Conservation (phyloP, 768 basidiomycete genomes). For the Pisolithus albus region DNA sequence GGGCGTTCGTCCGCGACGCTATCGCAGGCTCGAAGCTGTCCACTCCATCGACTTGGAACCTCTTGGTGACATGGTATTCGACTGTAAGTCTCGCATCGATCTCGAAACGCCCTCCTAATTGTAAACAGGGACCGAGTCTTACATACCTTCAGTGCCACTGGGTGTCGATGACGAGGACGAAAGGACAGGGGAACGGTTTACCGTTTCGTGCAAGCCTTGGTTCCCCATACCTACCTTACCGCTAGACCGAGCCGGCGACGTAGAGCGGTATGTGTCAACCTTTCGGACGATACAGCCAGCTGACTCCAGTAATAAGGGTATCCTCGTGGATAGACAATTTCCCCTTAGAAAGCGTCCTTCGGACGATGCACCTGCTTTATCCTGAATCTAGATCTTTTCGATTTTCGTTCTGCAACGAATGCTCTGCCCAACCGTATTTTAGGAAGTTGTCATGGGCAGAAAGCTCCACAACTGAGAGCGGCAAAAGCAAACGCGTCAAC, state of each 20-base stretch:
- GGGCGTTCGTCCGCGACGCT: constrained; percentile 39
- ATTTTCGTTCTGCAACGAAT: constrained; percentile 19
- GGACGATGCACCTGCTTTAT: constrained; percentile 29
- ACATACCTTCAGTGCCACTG: constrained; percentile 30
- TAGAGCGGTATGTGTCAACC: constrained; percentile 32
- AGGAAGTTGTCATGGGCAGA: constrained; percentile 25
- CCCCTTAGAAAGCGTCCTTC: constrained; percentile 46
- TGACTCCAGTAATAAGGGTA: constrained; percentile 28
- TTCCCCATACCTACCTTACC: constrained; percentile 30
- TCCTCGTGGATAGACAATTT: constrained; percentile 44
- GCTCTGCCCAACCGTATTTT: constrained; percentile 13
- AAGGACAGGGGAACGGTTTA: constrained; percentile 34
- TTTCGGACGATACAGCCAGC: constrained; percentile 1
- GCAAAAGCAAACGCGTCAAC: constrained; percentile 8
- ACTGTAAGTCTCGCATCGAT: constrained; percentile 30
- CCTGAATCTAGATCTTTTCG: constrained; percentile 25
- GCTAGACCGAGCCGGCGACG: constrained; percentile 34
- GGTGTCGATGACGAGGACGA: constrained; percentile 34
- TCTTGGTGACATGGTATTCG: constrained; percentile 28
- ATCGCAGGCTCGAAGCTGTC: constrained; percentile 48
- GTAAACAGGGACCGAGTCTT: constrained; percentile 33
- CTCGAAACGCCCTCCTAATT: constrained; percentile 3
- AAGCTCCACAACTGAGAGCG: constrained; percentile 2
- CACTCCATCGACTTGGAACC: constrained; percentile 24
- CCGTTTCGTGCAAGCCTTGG: constrained; percentile 37